Percentiles rank a stretch among this genome's conserved stretches.
These are phyloP conservation scores for Ophiostoma himal-ulmi DNA, from an alignment of 2,329 filamentous ascomycete species.

Conservation along the genomic window DNA sequence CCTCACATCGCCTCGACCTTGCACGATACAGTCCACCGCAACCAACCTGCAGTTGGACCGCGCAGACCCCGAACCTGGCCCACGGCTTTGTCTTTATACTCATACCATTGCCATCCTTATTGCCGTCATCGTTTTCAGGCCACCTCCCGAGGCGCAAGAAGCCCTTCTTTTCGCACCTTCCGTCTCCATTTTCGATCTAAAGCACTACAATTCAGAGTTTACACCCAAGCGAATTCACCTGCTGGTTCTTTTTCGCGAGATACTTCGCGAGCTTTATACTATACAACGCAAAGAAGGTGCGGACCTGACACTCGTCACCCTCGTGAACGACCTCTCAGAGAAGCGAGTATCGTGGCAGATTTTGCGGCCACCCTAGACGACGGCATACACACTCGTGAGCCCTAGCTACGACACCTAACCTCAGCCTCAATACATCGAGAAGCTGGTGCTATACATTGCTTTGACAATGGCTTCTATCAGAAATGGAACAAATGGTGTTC, in stretches of 20 bases:
- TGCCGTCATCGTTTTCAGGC: not conserved
- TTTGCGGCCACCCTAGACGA: not conserved
- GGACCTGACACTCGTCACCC: not conserved
- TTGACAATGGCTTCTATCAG: not conserved
- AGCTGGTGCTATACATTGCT: not conserved
- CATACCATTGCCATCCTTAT: not conserved
- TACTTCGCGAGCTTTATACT: not conserved
- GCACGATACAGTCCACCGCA: not conserved
- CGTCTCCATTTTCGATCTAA: not conserved
- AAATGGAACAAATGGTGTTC: not conserved
- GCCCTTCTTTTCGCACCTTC: not conserved
- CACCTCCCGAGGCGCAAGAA: not conserved
- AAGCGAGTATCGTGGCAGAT: not conserved
- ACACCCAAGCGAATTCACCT: not conserved
- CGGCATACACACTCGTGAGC: not conserved
- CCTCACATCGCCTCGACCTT: not conserved
- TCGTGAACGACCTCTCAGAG: not conserved
- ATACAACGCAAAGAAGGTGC: not conserved
- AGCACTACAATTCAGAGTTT: not conserved
- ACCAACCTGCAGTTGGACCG: not conserved
- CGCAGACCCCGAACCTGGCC: not conserved
- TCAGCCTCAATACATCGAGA: not conserved
- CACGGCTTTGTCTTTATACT: not conserved
- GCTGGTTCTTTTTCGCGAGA: not conserved
- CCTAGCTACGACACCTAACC: not conserved